Evolutionary conservation across 371 early-diverging fungal species (phyloP).

Genomic region (Actinomortierella ambigua): DNA sequence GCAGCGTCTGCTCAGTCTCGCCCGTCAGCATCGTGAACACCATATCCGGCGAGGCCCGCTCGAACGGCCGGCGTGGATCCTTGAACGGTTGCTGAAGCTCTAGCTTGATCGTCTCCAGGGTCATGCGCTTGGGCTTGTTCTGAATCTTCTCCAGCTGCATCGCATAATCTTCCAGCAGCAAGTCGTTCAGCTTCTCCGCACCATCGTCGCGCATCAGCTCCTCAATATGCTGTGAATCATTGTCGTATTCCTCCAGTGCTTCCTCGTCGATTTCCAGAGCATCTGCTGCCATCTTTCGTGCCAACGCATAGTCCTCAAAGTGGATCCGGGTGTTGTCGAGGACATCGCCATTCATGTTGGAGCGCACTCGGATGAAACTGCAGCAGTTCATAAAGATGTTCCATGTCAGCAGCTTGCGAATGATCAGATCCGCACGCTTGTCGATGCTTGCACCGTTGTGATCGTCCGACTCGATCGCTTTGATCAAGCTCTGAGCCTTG

Average conservation of each 20-base stretch:
- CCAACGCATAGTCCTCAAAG: conserved; percentile 93
- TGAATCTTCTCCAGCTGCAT: conserved; percentile 76
- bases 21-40: conserved; percentile 90
- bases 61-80: conserved; percentile 76
- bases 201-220: conserved; percentile 80
- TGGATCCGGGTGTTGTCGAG: conserved; percentile 96
- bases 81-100: conserved; percentile 87
- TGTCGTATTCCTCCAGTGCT: conserved; percentile 68
- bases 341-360: conserved; percentile 66
- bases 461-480: conserved; percentile 53
- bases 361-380: conserved; percentile 84
- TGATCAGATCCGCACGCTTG: conserved; percentile 74
- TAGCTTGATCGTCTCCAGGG: conserved; percentile 83
- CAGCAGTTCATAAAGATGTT: conserved; percentile 93
- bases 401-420: conserved; percentile 67
- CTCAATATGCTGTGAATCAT: conserved; percentile 73
- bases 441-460: conserved; percentile 41
- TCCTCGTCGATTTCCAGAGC: conserved; percentile 94
- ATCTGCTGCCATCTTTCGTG: conserved; percentile 97
- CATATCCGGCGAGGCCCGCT: conserved; percentile 62
- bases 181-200: conserved; percentile 81
- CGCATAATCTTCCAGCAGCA: conserved; percentile 92
- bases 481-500: conserved; percentile 80
- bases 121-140: conserved; percentile 77
- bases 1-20: conserved; percentile 75